Evolutionary conservation across 208 protist genomes (phyloP).

Genomic region (Lotmaria passim): DNA sequence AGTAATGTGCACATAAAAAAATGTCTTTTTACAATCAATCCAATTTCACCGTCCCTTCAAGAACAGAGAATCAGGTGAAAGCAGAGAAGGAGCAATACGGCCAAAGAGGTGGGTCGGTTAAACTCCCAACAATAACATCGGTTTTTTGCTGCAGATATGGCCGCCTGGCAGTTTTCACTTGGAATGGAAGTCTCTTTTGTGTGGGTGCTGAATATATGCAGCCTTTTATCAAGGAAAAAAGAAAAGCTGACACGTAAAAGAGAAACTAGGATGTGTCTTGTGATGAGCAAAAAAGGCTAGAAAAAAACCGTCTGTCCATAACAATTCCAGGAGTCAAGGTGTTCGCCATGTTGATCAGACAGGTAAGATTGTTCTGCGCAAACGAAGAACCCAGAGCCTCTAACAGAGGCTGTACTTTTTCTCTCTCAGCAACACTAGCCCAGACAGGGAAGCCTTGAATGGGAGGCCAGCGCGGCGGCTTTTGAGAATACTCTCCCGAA

Average conservation of each 20-base stretch:
- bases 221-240: too few relatives aligned
- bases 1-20: too few relatives aligned
- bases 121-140: too few relatives aligned
- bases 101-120: too few relatives aligned
- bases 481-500: slow-evolving; percentile 18
- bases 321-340: slow-evolving; percentile 31
- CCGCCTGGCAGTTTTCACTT: too few relatives aligned
- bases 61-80: too few relatives aligned
- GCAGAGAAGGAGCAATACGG: too few relatives aligned
- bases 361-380: slow-evolving; percentile 39
- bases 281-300: slow-evolving; percentile 15
- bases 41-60: too few relatives aligned
- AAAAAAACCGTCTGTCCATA: slow-evolving; percentile 28
- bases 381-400: not conserved
- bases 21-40: too few relatives aligned
- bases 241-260: not conserved
- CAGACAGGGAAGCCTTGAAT: slow-evolving; percentile 20
- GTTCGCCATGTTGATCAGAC: slow-evolving; percentile 50
- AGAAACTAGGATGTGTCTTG: not conserved
- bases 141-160: too few relatives aligned
- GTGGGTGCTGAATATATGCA: too few relatives aligned
- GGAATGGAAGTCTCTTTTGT: too few relatives aligned
- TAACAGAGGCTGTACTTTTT: not conserved
- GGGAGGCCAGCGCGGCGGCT: slow-evolving; percentile 22
- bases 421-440: not conserved